phyloP scores from a whole-genome alignment of 2,329 filamentous ascomycete species.

The Penicillium sp. region DNA sequence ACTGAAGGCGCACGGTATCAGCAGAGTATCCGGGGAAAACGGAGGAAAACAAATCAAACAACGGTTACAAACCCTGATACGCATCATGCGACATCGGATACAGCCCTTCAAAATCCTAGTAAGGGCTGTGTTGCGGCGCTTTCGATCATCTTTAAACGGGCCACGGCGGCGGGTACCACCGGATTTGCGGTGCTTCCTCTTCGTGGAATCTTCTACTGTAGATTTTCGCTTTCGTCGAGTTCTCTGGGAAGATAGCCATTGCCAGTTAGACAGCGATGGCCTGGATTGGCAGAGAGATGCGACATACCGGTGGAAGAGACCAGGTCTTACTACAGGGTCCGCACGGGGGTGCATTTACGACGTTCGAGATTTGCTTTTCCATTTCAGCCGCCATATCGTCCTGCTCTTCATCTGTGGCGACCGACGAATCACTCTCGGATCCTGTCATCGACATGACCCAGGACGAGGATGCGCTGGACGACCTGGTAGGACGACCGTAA shows the following conservation, averaged over 20 bases:
- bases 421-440: conserved; percentile 16
- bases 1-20: conserved; percentile 9
- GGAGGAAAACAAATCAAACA: background rate
- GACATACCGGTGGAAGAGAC: conserved; percentile 19
- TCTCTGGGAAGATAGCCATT: conserved; percentile 7
- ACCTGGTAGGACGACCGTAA: conserved; percentile 10
- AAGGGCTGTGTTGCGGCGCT: conserved; percentile 17
- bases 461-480: conserved; percentile 14
- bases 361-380: background rate
- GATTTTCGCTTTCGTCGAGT: conserved; percentile 15
- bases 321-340: conserved; percentile 19
- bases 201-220: conserved; percentile 6
- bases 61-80: conserved; percentile 12
- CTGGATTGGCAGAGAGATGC: conserved; percentile 4
- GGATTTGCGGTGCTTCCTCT: conserved; percentile 13
- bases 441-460: conserved; percentile 11
- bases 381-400: conserved; percentile 3
- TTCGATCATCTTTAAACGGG: conserved; percentile 19
- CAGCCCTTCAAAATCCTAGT: conserved; percentile 18
- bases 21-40: background rate
- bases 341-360: conserved; percentile 1
- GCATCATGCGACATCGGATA: conserved; percentile 21
- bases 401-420: conserved; percentile 13
- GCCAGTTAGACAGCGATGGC: conserved; percentile 4
- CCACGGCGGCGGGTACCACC: conserved; percentile 15